phyloP scores from a whole-genome alignment of 345 rosid genomes.

The Arabidopsis thaliana region TAIR10.1 NC_003074.8:7097501-7098000 shows the following conservation, averaged over 20 bases:
- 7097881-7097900: constrained; percentile 88
- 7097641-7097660: not conserved
- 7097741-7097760: not conserved
- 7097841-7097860: constrained; percentile 57
- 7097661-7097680: not conserved
- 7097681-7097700: constrained; percentile 5
- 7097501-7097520: not conserved
- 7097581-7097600: not conserved
- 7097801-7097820: not conserved
- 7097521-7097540: constrained; percentile 8
- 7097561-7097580: not conserved
- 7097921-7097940: constrained; percentile 55
- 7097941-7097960: constrained; percentile 53
- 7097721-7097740: constrained; percentile 10
- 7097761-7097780: constrained; percentile 2
- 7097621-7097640: constrained; percentile 13
- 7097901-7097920: constrained; percentile 75
- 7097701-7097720: constrained; percentile 5
- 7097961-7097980: constrained; percentile 59
- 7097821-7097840: not conserved
- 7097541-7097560: not conserved
- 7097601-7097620: constrained; percentile 20
- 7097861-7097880: constrained; percentile 59
- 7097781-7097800: not conserved
- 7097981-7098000: constrained; percentile 64